Evolutionary conservation across 2,329 filamentous ascomycete species (phyloP).

Genomic region (Dactylella cylindrospora): DNA sequence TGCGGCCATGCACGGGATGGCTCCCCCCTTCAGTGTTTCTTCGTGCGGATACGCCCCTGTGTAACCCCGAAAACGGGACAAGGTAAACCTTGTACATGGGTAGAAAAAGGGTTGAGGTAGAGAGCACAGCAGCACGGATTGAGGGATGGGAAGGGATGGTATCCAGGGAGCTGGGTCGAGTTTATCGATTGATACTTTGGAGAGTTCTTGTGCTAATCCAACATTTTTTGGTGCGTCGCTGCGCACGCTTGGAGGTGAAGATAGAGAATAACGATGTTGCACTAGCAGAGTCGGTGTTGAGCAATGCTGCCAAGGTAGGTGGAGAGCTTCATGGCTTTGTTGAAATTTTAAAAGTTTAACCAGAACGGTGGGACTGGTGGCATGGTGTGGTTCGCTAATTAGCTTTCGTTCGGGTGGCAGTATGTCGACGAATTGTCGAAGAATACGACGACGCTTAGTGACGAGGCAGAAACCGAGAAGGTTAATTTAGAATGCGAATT

Average conservation of each 20-base stretch:
- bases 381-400: background rate
- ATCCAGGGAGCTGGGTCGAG: slow-evolving; percentile 32
- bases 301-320: slow-evolving; percentile 39
- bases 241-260: slow-evolving; percentile 11
- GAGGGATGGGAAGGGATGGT: no score
- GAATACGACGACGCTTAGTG: slow-evolving; percentile 8
- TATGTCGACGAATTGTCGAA: slow-evolving; percentile 40
- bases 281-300: slow-evolving; percentile 34
- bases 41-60: slow-evolving; percentile 55
- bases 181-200: no score
- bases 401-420: slow-evolving; percentile 3
- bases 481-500: slow-evolving; percentile 41
- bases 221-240: slow-evolving; percentile 26
- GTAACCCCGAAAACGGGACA: background rate
- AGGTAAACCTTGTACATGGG: no score
- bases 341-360: background rate
- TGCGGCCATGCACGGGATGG: slow-evolving; percentile 12
- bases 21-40: background rate
- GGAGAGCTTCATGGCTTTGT: background rate
- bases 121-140: no score
- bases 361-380: no score
- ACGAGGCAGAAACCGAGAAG: slow-evolving; percentile 19
- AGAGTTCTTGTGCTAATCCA: slow-evolving; percentile 44
- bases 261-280: slow-evolving; percentile 30
- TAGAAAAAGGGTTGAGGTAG: no score